A percentile compares a stretch with the other conserved stretches of the same genome.
Conservation (phyloP, 2,329 filamentous ascomycete species). For the Sphaerulina musiva region DNA sequence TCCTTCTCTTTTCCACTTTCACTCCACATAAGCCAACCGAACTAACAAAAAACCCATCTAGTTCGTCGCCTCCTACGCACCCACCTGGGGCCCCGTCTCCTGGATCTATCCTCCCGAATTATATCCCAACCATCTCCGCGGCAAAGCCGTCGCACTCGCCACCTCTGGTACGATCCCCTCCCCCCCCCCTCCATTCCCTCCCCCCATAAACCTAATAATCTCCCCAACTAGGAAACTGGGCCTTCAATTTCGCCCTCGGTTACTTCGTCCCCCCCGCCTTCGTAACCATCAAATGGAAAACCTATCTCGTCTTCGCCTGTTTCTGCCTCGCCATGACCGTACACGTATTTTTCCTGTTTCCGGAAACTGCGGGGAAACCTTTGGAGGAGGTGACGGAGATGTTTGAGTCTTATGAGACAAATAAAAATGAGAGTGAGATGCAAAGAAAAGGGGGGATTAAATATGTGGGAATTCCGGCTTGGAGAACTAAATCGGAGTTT, state of each 20-base stretch:
- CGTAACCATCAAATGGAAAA: slow-evolving; percentile 52
- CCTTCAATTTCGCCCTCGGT: slow-evolving; percentile 53
- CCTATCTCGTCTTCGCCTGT: slow-evolving; percentile 64
- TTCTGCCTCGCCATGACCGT: slow-evolving; percentile 60
- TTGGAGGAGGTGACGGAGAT: slow-evolving; percentile 73
- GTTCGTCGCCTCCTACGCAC: slow-evolving; percentile 62
- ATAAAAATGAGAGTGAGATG: no score
- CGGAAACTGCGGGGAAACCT: slow-evolving; percentile 67
- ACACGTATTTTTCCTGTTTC: slow-evolving; percentile 58
- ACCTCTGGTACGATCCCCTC: slow-evolving; percentile 33
- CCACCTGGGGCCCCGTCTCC: slow-evolving; percentile 49
- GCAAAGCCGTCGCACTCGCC: slow-evolving; percentile 53
- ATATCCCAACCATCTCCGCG: slow-evolving; percentile 56
- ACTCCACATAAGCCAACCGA: background rate
- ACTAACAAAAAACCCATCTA: background rate
- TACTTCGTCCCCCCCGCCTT: slow-evolving; percentile 55
- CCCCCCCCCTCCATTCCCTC: background rate
- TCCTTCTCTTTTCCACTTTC: background rate
- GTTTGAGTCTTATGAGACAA: slow-evolving; percentile 48
- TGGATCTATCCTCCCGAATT: slow-evolving; percentile 63
- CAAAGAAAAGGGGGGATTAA: no score
- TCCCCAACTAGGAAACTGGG: slow-evolving; percentile 52
- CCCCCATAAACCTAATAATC: no score
- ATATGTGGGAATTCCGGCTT: slow-evolving; percentile 50
- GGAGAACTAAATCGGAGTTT: slow-evolving; percentile 40